Base-by-base conservation (phyloP, 805 yeast species). In the Kregervanrija fluxuum region DNA sequence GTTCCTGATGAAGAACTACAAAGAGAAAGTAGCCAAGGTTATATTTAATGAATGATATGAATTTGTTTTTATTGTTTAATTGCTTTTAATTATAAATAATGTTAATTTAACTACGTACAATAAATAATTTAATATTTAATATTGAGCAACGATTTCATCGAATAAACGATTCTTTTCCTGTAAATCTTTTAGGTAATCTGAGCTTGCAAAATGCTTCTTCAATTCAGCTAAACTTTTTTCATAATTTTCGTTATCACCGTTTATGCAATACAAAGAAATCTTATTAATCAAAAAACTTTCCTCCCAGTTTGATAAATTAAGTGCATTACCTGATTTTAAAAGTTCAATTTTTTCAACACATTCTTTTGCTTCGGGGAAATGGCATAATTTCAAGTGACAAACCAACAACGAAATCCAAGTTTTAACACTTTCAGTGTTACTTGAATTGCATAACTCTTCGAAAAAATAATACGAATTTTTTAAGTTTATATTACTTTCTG, bases 321-420 rank as follows among this genome's bases (percentile, higher is more conserved):
- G 13, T 16, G 33, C 22, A 15, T 45, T 41, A 4, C 43, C 40
- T 8, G 41, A 36, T 12, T 45, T 46, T 30, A 51, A 44, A 13
- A 50, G 51, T 5, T 66, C 66, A 48, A 72, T 64, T 41, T 72
- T 66, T 30, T 65, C 66, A 11, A 84, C 66, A 33, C 80, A 69
- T 49, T 85, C 86, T 47, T 75, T 74, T 9, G 96, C 90, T 65
- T 91, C 97, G 2, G 90, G 91, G 45, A 78, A 69, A 57, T 90
- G 85, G 41, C 80, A 78, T 60, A 88, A 75, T 66, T 86, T 88
- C 54, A 90, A 66, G 49, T 90, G 88, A 48, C 89, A 71, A 10
- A 80, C 83, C 37, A 88, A 74, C 56, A 88, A 77, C 35, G 84
- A 81, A 33, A 77, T 56, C 53, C 84, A 73, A 13, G 76, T 67